Base-by-base conservation (phyloP, 257 asterid species). In the Buddleja alternifolia region DNA sequence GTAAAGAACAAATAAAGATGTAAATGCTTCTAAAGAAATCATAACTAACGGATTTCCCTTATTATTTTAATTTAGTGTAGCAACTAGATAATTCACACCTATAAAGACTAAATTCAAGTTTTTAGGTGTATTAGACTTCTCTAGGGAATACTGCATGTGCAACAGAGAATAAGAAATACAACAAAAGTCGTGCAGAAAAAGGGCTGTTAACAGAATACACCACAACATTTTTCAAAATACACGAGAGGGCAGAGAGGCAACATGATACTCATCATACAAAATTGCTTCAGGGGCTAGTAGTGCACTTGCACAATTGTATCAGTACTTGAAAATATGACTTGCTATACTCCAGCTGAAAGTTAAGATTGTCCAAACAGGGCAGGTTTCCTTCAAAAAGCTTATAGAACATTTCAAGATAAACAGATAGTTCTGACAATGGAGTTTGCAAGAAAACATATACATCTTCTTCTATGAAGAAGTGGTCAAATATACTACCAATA, bases 121-220 rank as follows among this genome's bases (percentile, higher is more conserved):
- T 29, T 29, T 29, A 29, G 34, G 34, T 29, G 34, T 29, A 29
- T 29, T 29, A 29, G 34, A 29, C 34, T 29, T 11, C 36, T 19
- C 25, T n/a, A 45, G 53, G 11, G 11, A 66, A 59, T 16, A 53
- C 29, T 16, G 52, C 24, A 56, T 7, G 21, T 25, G 16, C 8
- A 12, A 19, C 7, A 60, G 1, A 46, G 70, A 48, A 42, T 17
- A 74, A 32, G n/a, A 67, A 69, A 16, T 3, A 15, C 52, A 46
- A 46, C 16, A 46, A 15, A 46, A 46, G 3, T 50, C 24, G 16
- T n/a, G 56, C 12, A 17, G 19, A 17, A 50, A 50, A 57, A 41
- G 48, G 34, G 34, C n/a, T 63, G 24, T 11, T 25, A 45, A n/a
- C 9, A 25, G 16, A n/a, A 24, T 8, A 15, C n/a, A 44, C 7